Base-by-base conservation (phyloP, 2,329 filamentous ascomycete genomes). In the Aspergillus oerlinghausenensis region DNA sequence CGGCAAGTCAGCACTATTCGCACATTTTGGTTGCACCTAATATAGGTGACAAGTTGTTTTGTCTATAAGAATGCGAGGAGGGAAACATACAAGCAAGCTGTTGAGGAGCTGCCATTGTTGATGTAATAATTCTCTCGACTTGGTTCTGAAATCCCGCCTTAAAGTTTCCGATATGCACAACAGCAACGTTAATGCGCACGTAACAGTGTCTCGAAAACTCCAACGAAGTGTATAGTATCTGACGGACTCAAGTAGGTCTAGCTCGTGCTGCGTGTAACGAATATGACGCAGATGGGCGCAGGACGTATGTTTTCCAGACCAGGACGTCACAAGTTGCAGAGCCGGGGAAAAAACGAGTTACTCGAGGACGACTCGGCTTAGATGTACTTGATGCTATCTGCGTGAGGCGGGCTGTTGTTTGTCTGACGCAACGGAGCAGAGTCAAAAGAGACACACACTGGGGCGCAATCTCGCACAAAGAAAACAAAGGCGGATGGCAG, bases 11-110 rank as follows among this genome's bases (percentile, higher is more conserved):
- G 60, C 55, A 62, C 51, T 35, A 52, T 56, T 54, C 45, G 40
- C 48, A 11, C 51, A 53, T 42, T 43, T 25, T 25, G 6, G 32
- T 9, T 23, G 32, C 6, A 38, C 14, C 32, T 38, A 38, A n/a
- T 6, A 17, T 17, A 38, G 32, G 32, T 7, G 32, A 17, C 32
- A 38, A 38, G 32, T 6, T 17, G 32, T 17, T 17, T 38, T 17
- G 32, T 7, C 6, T 17, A 38, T 17, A 25, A 14, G 25, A 38
- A 32, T 28, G 38, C 56, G 19, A 51, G 50, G 25, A 21, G 52
- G 40, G 54, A 60, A 55, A 78, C 84, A 61, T 75, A 87, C 84
- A 96, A 78, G 91, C 90, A 86, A 97, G 89, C 86, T 97, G 93
- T 80, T 93, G 88, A 72, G 90, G 87, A 82, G 83, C 87, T 76